Evolutionary conservation across 2,329 filamentous ascomycete species (phyloP).

Genomic region (Penicillium hordei): DNA sequence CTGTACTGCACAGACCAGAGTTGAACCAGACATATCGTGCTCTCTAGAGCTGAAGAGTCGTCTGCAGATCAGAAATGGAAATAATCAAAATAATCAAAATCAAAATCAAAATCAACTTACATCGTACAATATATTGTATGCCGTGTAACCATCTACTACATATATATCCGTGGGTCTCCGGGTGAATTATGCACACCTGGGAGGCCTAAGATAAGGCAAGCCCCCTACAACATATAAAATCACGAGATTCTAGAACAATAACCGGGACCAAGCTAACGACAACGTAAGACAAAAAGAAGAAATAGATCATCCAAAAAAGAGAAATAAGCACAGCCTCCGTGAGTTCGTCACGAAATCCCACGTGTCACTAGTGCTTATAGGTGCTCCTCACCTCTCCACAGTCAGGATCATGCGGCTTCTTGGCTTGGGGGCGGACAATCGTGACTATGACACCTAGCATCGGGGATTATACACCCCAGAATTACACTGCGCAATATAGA

Average conservation of each 20-base stretch:
- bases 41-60: neutral
- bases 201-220: neutral
- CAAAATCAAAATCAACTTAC: neutral
- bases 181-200: neutral
- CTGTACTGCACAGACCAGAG: slow-evolving; percentile 5
- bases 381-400: neutral
- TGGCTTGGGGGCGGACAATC: neutral
- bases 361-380: slow-evolving; percentile 11
- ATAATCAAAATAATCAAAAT: no score
- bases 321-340: slow-evolving; percentile 7
- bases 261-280: neutral
- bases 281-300: neutral
- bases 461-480: neutral
- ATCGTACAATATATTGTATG: neutral
- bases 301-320: neutral
- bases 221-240: neutral
- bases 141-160: neutral
- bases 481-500: neutral
- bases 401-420: neutral
- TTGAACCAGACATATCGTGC: neutral
- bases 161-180: neutral
- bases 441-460: neutral
- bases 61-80: neutral
- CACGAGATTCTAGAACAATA: neutral
- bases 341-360: slow-evolving; percentile 7